Evolutionary conservation across 106 monocot genomes (phyloP), one percentile per base, ranked within the genome.

Genomic region (Chionographis japonica): DNA sequence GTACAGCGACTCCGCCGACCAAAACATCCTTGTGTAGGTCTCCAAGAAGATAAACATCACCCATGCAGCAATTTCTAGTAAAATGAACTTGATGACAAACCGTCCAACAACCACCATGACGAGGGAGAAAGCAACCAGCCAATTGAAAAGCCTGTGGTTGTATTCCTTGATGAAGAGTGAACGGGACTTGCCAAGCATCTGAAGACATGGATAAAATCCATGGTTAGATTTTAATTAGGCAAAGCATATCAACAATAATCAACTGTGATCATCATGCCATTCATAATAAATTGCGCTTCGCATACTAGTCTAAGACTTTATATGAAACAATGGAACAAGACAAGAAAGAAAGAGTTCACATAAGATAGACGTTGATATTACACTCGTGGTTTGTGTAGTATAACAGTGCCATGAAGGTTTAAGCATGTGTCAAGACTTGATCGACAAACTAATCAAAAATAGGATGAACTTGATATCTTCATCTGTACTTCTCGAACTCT

Each of bases 21-120:
- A 97, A 62, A 97, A 97, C 89, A 97, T 89, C 70, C 97, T 79
- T 40, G 97, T 97, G 52, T 92, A 97, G 13, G 87, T 90, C 85
- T 97, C 97, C 60, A 97, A 74, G 81, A 97, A 92, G 56, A 97
- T 87, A 56, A 97, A 97, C 80, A 97, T 89, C 64, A 92, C 66
- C 95, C 97, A 97, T 3, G 86, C 97, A 42, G 84, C 84, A 54
- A 97, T 76, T 71, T 97, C 97, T 18, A 97, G 75, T 61, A 97
- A 65, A 63, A 97, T 60, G 73, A 92, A 97, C 80, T 92, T 97
- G 67, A 97, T 66, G 50, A 97, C 52, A 73, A 97, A 97, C 52
- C 92, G 77, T 12, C 92, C 97, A 1, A 97, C 51, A 2, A 97
- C 89, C 18, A 92, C 95, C 92, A 90, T 83, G 2, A 90, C 80